Evolutionary conservation across 768 basidiomycete genomes (phyloP), one percentile per base, ranked within the genome.

Genomic region (Mrakia frigida): DNA sequence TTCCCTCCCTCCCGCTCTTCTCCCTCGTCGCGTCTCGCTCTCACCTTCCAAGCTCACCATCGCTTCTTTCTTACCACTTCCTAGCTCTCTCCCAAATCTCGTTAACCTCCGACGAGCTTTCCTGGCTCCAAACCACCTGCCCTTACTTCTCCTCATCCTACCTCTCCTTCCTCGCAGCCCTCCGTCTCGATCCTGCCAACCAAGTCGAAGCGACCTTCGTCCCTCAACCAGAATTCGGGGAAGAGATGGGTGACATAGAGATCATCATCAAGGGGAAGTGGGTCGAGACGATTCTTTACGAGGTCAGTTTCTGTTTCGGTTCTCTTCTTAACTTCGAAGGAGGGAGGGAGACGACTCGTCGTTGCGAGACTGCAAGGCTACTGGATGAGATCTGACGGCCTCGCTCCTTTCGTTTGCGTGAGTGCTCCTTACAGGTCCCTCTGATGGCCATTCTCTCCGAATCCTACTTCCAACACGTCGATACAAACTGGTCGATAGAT

Each of bases 231-330:
- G 72, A 82, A 80, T 73, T 81, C 82, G 70, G 39, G 0, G 69
- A 72, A 10, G 56, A 71, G 31, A 56, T 60, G 52, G 77, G 94
- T 6, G 82, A 84, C 50, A 83, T 95, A 50, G 88, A 92, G 80
- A 91, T 99, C 73, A 88, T 89, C 78, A 87, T 88, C 7, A 81
- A 81, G 39, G 94, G 93, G 10, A 87, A 86, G 7, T 95, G 93
- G 93, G 84, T 84, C 0, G 92, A 94, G 79, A 87, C 92, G 41
- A 79, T 98, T 76, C 85, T 97, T 37, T 99, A 96, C 90, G 97
- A 98, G 84, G 94, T 98, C 14, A 13, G 76, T 67, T 52, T 33
- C 31, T 18, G 10, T 50, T 43, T 33, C 46, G 14, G 16, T 31
- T 13, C 43, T n/a, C 39, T 70, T 53, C 18, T 56, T 25, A 2